Base-by-base conservation (phyloP, 257 asterid species). In the Fraxinus quadrangulata region DNA sequence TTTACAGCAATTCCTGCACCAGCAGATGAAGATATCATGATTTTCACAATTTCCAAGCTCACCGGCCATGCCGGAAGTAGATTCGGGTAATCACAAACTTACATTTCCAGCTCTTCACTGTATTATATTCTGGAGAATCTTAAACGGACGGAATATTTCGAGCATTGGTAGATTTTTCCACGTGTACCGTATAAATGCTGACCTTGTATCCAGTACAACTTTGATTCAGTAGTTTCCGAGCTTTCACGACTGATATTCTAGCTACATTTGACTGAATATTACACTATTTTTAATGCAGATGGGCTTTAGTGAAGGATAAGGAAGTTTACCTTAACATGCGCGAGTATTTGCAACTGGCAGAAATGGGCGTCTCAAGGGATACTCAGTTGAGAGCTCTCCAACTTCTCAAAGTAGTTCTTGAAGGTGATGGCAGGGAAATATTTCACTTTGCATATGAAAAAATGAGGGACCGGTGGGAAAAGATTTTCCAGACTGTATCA, bases 41-140 rank as follows among this genome's bases (percentile, higher is more conserved):
- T 89, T 13, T 91, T 92, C 26, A 86, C 97, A 0, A 61, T 90
- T 21, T 92, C 97, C 5, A 93, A 92, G 86, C 90, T 93, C 45
- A 89, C 97, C 3, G 97, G 97, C 49, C 97, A 93, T 80, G 98
- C 96, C 12, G 96, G 98, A 78, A 90, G 87, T 78, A 80, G 95
- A 86, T 84, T 92, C 73, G 97, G 97, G 97, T 91, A 21, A 2
- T 45, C 54, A 13, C 19, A 45, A 13, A 45, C 54, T 45, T 45
- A 12, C 49, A 14, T 40, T 40, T 40, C 49, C 49, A 40, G 14
- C 54, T 45, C 12, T 45, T 45, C 19, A 12, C 19, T 12, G 11
- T 45, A 12, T 45, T 45, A 45, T 45, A 11, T 45, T 45, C 51
- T 45, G 19, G 5, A 45, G 14, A 45, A 45, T 45, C 17, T 45